These are phyloP conservation scores for Dioscorea dumetorum DNA, from an alignment of 106 monocot species.

Conservation along the genomic window DNA sequence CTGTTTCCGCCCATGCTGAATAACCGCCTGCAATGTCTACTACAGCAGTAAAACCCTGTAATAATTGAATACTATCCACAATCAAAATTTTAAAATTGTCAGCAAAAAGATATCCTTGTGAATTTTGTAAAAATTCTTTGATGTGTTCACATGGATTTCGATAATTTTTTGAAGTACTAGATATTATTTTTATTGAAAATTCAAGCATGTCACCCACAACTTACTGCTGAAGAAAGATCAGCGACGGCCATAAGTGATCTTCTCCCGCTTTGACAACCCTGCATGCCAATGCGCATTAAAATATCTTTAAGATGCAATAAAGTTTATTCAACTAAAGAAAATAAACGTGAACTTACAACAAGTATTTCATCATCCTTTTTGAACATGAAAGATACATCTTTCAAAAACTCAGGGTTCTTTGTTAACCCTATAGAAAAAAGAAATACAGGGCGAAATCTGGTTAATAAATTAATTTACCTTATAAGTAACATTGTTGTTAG, in stretches of 20 bases:
- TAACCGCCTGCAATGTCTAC: slow-evolving; percentile 52
- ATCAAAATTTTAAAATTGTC: too few species aligned
- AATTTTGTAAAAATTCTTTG: too few species aligned
- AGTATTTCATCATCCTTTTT: slow-evolving; percentile 55
- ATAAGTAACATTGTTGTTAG: too few species aligned
- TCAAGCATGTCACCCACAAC: slow-evolving; percentile 2
- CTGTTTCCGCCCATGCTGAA: slow-evolving; percentile 46
- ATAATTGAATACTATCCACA: not conserved
- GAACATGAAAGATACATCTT: slow-evolving; percentile 40
- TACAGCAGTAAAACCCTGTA: slow-evolving; percentile 49
- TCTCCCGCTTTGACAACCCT: slow-evolving; percentile 68
- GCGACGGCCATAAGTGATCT: slow-evolving; percentile 66
- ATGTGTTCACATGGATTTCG: too few species aligned
- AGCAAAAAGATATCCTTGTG: too few species aligned
- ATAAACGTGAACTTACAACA: slow-evolving; percentile 22
- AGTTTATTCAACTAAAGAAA: not conserved
- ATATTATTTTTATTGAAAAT: not conserved
- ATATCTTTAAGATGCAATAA: not conserved
- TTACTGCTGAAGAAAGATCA: slow-evolving; percentile 57
- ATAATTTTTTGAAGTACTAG: too few species aligned
- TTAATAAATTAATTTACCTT: too few species aligned
- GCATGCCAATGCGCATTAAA: not conserved
- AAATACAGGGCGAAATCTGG: too few species aligned
- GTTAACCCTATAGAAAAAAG: slow-evolving; percentile 30
- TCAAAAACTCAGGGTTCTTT: slow-evolving; percentile 47